Evolutionary conservation across 257 asterid species (phyloP).

Genomic region (Plantago major): DNA sequence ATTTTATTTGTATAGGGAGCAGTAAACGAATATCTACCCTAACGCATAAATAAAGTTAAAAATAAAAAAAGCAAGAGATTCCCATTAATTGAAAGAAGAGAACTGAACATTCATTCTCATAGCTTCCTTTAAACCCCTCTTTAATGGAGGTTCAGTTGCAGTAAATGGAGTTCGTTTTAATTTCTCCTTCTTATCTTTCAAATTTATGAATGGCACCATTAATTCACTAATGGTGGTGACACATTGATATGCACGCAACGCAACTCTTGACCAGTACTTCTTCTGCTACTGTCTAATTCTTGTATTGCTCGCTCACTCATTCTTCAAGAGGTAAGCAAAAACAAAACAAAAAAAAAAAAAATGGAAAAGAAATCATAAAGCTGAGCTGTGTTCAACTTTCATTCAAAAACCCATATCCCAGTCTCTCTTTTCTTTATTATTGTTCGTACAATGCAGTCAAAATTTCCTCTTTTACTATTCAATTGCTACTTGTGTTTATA

Average conservation of each 20-base stretch:
- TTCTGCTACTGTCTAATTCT: background rate
- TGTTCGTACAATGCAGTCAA: conserved; percentile 25
- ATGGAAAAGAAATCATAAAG: background rate
- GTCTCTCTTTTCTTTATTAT: conserved; percentile 9
- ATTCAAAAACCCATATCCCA: conserved; percentile 5
- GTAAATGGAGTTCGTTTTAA: background rate
- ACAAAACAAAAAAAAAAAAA: background rate
- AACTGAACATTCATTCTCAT: background rate
- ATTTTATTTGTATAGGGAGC: too few species aligned
- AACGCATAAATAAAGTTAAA: too few species aligned
- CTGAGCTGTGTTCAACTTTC: conserved; percentile 51
- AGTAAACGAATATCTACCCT: too few species aligned
- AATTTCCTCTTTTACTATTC: background rate
- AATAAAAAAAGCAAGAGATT: too few species aligned
- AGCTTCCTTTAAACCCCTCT: background rate
- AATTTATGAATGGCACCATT: background rate
- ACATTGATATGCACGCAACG: too few species aligned
- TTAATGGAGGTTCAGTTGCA: background rate
- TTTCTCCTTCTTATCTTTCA: background rate
- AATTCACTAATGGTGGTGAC: too few species aligned
- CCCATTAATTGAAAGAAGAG: too few species aligned
- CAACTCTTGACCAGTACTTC: too few species aligned
- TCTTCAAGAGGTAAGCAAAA: background rate
- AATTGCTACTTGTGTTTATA: conserved; percentile 11
- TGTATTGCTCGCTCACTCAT: background rate